Evolutionary conservation across 169 alveolate species (phyloP), one percentile per base, ranked within the genome.

Genomic region (Plasmodium cynomolgi): DNA sequence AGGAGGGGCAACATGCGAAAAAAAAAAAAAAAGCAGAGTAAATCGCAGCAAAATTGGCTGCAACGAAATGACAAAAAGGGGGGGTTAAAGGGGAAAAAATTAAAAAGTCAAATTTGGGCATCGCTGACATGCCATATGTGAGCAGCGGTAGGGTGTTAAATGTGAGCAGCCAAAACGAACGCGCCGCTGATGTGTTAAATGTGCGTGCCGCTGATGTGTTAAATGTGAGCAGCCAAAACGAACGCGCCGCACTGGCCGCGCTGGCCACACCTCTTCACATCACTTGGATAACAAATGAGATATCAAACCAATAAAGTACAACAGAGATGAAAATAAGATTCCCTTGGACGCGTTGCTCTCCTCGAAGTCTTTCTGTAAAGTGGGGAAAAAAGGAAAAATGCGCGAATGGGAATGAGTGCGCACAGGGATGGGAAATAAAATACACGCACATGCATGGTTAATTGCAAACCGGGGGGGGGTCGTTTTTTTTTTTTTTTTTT

Each of bases 201-300:
- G 17, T 41, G 54, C 2, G 17, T 7, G 15, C 15, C 54, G 54
- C 54, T 41, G 17, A 9, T 9, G 3, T 9, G 54, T 17, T 15
- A 34, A 31, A 77, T 77, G 71, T 77, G 50, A 31, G 50, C 29
- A 29, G 50, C 2, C 3, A 74, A 77, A 33, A 77, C 29, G 50
- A 29, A 77, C 15, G 33, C 33, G 31, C n/a, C 85, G 33, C 73
- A 39, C 41, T 9, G 29, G 31, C n/a, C 85, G 33, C 73, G 15
- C 41, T 9, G 29, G 41, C 13, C 23, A 77, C 62, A 15, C 50
- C n/a, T 47, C 54, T 54, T 31, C 33, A 23, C 8, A 26, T 91
- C 71, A 91, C 74, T 91, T 91, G 17, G 95, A 91, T 34, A 91
- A 34, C 39, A 91, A 39, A 82, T 91, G 95, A 34, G 95, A 91